These are phyloP conservation scores for Irpex sp. DNA, from an alignment of 1,284 basidiomycete genomes.

Conservation along the genomic window DNA sequence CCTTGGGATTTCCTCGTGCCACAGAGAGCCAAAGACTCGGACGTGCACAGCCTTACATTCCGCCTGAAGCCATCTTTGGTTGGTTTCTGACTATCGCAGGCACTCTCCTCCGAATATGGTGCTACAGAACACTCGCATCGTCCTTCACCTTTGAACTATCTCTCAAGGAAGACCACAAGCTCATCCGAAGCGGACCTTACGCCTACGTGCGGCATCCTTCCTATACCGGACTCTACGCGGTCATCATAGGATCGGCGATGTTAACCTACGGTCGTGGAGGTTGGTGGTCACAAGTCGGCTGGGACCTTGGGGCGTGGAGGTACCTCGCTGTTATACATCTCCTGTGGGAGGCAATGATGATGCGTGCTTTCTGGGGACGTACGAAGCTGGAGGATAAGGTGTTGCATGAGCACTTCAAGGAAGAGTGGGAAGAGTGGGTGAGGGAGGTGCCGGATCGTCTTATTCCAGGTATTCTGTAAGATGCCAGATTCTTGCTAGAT, in stretches of 20 bases:
- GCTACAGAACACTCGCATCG: background rate
- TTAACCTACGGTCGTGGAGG: background rate
- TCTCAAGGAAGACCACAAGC: conserved; percentile 1
- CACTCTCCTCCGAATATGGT: background rate
- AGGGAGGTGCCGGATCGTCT: conserved; percentile 1
- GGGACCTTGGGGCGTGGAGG: background rate
- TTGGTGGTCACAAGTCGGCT: background rate
- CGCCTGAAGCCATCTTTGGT: background rate
- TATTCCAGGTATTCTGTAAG: background rate
- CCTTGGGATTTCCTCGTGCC: background rate
- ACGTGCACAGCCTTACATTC: background rate
- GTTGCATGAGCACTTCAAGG: conserved; percentile 6
- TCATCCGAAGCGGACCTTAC: conserved; percentile 4
- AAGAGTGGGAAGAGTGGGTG: conserved; percentile 8
- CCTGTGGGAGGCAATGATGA: background rate
- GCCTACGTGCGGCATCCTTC: conserved; percentile 7
- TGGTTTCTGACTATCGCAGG: background rate
- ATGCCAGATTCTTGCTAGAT: too few species aligned
- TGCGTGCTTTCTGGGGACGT: background rate
- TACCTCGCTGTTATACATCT: background rate
- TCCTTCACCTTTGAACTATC: conserved; percentile 6
- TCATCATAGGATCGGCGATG: background rate
- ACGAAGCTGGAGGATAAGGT: conserved; percentile 4
- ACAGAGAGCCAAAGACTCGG: background rate
- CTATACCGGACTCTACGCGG: conserved; percentile 2